Conservation (phyloP, 2,329 filamentous ascomycete genomes). For the Colletotrichum agaves region DNA sequence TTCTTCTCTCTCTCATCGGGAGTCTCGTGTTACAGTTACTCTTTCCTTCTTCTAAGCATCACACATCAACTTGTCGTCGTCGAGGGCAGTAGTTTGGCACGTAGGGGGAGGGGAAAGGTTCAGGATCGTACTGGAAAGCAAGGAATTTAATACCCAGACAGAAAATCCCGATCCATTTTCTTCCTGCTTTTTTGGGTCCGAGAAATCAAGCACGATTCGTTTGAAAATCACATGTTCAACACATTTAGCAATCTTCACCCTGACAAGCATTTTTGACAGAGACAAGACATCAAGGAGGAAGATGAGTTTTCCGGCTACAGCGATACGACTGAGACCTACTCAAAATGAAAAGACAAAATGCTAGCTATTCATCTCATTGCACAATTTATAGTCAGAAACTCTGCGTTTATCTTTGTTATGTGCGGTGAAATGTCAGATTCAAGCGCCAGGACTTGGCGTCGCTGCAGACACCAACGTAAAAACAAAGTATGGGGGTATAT, state of each 20-base stretch:
- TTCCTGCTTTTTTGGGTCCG: background rate
- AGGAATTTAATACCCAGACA: constrained; percentile 31
- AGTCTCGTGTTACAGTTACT: background rate
- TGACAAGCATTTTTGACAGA: background rate
- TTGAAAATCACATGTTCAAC: constrained; percentile 16
- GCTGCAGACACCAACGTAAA: constrained; percentile 3
- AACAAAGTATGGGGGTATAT: background rate
- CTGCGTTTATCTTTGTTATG: background rate
- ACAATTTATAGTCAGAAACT: background rate
- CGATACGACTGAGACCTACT: constrained; percentile 16
- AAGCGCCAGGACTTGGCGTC: background rate
- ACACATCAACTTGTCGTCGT: constrained; percentile 1
- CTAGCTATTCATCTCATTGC: constrained; percentile 7
- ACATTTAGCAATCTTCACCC: background rate
- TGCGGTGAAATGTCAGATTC: constrained; percentile 9
- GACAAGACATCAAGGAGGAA: background rate
- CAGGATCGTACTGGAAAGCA: constrained; percentile 10
- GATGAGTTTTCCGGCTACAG: background rate
- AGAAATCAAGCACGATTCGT: constrained; percentile 32
- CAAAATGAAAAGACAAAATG: constrained; percentile 9
- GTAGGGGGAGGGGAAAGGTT: background rate
- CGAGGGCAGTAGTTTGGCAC: background rate
- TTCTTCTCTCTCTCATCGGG: constrained; percentile 5
- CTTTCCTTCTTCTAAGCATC: constrained; percentile 8
- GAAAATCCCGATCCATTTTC: background rate